These are phyloP conservation scores for Pichia eremophila DNA, from an alignment of 805 yeast genomes.

Conservation along the genomic window DNA sequence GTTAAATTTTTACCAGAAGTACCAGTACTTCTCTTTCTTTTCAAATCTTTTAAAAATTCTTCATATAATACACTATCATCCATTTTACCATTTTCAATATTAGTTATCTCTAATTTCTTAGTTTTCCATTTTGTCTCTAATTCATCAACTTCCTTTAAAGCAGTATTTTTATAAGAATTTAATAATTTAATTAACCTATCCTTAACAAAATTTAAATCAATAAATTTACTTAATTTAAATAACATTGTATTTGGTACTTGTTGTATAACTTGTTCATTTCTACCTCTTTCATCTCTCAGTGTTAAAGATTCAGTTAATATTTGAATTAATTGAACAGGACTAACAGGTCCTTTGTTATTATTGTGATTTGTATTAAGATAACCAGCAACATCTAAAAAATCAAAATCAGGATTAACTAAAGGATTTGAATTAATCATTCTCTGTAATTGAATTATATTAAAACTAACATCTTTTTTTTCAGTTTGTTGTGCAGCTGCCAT, in stretches of 20 bases:
- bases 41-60: conserved; percentile 18
- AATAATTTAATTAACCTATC: conserved; percentile 27
- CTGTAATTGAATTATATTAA: conserved; percentile 28
- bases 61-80: conserved; percentile 26
- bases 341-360: conserved; percentile 10
- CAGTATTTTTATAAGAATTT: conserved; percentile 24
- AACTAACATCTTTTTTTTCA: conserved; percentile 26
- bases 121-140: conserved; percentile 30
- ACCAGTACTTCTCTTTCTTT: conserved; percentile 8
- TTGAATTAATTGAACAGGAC: conserved; percentile 28
- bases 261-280: conserved; percentile 22
- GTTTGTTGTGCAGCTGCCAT: conserved; percentile 27
- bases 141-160: conserved; percentile 28
- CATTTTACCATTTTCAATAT: conserved; percentile 33
- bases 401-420: conserved; percentile 27
- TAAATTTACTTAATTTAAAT: conserved; percentile 23
- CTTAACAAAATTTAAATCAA: conserved; percentile 24
- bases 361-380: conserved; percentile 13
- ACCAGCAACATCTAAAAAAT: conserved; percentile 23
- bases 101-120: conserved; percentile 30
- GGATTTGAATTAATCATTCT: conserved; percentile 30
- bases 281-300: conserved; percentile 20
- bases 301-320: conserved; percentile 28
- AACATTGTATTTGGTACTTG: conserved; percentile 27
- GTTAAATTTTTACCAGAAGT: not conserved